Evolutionary conservation across 805 yeast species (phyloP).

Genomic region (Metschnikowia borealis): DNA sequence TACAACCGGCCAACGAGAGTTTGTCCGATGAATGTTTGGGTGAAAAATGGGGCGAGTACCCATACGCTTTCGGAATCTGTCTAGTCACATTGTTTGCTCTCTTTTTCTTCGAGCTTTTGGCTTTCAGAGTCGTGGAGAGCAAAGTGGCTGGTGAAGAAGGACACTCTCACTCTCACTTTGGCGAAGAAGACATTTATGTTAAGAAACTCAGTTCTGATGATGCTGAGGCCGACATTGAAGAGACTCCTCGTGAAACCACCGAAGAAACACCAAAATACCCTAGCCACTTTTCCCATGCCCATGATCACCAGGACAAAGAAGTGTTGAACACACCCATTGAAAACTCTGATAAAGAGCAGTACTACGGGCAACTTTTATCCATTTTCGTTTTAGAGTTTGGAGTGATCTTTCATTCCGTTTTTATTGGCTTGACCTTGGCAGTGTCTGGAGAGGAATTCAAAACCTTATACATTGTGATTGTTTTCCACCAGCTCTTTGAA

Average conservation of each 20-base stretch:
- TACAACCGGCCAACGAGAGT: slow-evolving; percentile 64
- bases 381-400: slow-evolving; percentile 72
- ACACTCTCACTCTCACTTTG: slow-evolving; percentile 46
- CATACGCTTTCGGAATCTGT: slow-evolving; percentile 52
- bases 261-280: slow-evolving; percentile 27
- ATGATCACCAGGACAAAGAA: slow-evolving; percentile 43
- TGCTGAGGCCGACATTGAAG: slow-evolving; percentile 13
- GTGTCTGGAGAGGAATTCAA: slow-evolving; percentile 74
- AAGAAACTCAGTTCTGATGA: slow-evolving; percentile 22
- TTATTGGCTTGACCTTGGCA: slow-evolving; percentile 74
- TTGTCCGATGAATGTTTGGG: slow-evolving; percentile 59
- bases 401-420: slow-evolving; percentile 76
- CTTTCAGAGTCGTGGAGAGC: slow-evolving; percentile 43
- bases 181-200: slow-evolving; percentile 34
- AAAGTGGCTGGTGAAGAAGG: slow-evolving; percentile 25
- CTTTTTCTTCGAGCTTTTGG: slow-evolving; percentile 49
- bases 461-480: slow-evolving; percentile 64
- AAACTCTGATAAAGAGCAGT: slow-evolving; percentile 39
- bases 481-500: slow-evolving; percentile 79
- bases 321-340: slow-evolving; percentile 32
- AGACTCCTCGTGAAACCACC: background rate
- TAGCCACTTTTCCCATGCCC: slow-evolving; percentile 43
- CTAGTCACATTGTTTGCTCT: slow-evolving; percentile 49
- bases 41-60: slow-evolving; percentile 50
- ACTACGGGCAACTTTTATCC: slow-evolving; percentile 53